phyloP scores from a whole-genome alignment of 2,329 filamentous ascomycete genomes.

The Coniosporium tulheliwenetii region DNA sequence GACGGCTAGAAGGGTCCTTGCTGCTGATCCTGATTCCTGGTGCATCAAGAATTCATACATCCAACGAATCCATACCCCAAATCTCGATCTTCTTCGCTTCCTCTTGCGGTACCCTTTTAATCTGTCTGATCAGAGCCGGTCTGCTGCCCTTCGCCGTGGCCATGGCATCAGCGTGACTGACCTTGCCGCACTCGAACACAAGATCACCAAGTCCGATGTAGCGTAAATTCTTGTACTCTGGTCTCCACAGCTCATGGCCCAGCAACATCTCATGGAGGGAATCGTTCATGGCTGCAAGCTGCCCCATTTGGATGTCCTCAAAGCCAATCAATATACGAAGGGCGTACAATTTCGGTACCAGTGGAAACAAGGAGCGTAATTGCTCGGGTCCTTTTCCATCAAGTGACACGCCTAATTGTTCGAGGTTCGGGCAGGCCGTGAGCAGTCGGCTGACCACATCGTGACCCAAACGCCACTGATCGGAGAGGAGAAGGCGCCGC shows the following conservation, averaged over 20 bases:
- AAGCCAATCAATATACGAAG: slow-evolving; percentile 19
- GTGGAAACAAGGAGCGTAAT: slow-evolving; percentile 19
- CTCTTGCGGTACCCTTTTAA: slow-evolving; percentile 1
- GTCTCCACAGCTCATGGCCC: slow-evolving; percentile 16
- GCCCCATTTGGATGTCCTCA: slow-evolving; percentile 7
- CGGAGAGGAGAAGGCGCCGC: slow-evolving; percentile 26
- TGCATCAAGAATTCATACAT: no score
- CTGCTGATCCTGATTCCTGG: no score
- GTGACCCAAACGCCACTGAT: slow-evolving; percentile 37
- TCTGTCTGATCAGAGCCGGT: background rate
- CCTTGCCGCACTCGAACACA: slow-evolving; percentile 19
- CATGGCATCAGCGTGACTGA: slow-evolving; percentile 3
- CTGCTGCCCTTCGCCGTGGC: slow-evolving; percentile 1
- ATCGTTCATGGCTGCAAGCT: slow-evolving; percentile 10
- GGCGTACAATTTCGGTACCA: slow-evolving; percentile 22
- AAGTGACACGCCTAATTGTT: slow-evolving; percentile 40
- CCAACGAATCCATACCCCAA: no score
- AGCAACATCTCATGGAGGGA: slow-evolving; percentile 17
- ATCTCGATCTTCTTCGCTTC: no score
- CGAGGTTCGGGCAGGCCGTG: slow-evolving; percentile 38
- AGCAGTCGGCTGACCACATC: slow-evolving; percentile 34
- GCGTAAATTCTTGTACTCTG: slow-evolving; percentile 17
- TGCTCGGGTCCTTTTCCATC: slow-evolving; percentile 27
- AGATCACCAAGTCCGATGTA: slow-evolving; percentile 24
- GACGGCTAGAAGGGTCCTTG: no score